A percentile compares a stretch with the other conserved stretches of the same genome.
phyloP scores from a whole-genome alignment of 75 land plant species.

The Gnetum montanum region DNA sequence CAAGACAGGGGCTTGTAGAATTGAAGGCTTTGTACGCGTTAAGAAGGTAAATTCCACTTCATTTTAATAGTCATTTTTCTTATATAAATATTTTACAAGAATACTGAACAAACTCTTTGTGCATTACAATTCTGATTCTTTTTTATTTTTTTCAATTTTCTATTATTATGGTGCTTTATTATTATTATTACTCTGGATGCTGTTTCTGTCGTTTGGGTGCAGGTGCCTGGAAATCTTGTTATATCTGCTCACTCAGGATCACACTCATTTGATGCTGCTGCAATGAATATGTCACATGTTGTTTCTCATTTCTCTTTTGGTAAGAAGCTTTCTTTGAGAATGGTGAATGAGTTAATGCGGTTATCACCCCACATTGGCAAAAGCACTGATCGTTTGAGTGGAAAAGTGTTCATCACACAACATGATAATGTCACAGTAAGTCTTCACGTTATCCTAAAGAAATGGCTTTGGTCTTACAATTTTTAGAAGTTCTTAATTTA shows the following conservation, averaged over 20 bases:
- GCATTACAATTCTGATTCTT: too few species aligned
- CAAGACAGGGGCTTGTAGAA: conserved; percentile 78
- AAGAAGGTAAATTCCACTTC: conserved; percentile 82
- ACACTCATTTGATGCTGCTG: conserved; percentile 92
- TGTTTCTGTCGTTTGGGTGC: conserved; percentile 13
- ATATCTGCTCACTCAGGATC: conserved; percentile 87
- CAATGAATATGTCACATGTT: conserved; percentile 90
- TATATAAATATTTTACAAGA: neutral
- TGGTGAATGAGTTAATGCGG: conserved; percentile 48
- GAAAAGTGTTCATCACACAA: conserved; percentile 41
- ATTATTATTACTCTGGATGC: neutral
- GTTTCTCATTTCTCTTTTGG: conserved; percentile 81
- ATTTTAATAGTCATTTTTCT: too few species aligned
- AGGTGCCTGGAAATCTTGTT: conserved; percentile 95
- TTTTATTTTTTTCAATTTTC: neutral
- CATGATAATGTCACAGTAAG: conserved; percentile 91
- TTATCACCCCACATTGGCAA: conserved; percentile 66
- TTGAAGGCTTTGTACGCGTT: conserved; percentile 95
- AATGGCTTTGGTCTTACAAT: neutral
- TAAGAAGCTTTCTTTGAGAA: conserved; percentile 29
- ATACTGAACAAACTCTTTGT: too few species aligned
- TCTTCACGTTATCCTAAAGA: too few species aligned
- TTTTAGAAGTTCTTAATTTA: too few species aligned
- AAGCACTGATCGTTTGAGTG: conserved; percentile 56
- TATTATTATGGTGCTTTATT: neutral